Evolutionary conservation across 768 basidiomycete species (phyloP), one percentile per base, ranked within the genome.

Genomic region (Lentinus tigrinus): DNA sequence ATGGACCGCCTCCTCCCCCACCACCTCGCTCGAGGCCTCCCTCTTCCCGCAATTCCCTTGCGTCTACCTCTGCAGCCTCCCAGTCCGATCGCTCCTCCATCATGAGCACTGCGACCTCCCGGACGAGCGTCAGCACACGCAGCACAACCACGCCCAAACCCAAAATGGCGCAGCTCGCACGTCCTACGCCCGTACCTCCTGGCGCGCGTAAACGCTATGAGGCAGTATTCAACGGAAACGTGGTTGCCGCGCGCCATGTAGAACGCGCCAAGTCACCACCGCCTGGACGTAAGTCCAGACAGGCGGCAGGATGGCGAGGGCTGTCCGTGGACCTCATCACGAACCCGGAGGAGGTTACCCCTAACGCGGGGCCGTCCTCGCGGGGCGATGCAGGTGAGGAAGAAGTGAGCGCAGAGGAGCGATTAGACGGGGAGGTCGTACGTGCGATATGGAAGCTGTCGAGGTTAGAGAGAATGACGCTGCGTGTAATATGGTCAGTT

Each of bases 231-330:
- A 74, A 77, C 14, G 74, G 75, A n/a, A 89, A 88, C 63, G 69
- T 87, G 2, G 60, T 79, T 13, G 82, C 82, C 57, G 74, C 73
- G 54, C 78, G 80, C 26, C 75, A 71, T 53, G 78, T 75, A 1
- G 55, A 47, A 14, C 31, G 56, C 38, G 47, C 61, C 14, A 52
- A 60, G 47, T 64, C 63, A 11, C 63, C 67, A 14, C 65, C 16
- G 57, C 74, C 52, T 70, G 75, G 47, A 16, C 77, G 79, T 60
- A 78, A 81, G 43, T 67, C 66, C 39, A 70, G 85, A 56, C 81
- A 84, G 55, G 85, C 87, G 1, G 83, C 82, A 3, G 90, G 90
- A 3, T 93, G 90, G 90, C 76, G 88, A 43, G 88, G 84, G 9
- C 67, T 87, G 39, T 88, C 87, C 1, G 82, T 89, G 27, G 89